Base-by-base conservation (phyloP, 202 grass and related monocot genomes). In the Miscanthus sacchariflorus region DNA sequence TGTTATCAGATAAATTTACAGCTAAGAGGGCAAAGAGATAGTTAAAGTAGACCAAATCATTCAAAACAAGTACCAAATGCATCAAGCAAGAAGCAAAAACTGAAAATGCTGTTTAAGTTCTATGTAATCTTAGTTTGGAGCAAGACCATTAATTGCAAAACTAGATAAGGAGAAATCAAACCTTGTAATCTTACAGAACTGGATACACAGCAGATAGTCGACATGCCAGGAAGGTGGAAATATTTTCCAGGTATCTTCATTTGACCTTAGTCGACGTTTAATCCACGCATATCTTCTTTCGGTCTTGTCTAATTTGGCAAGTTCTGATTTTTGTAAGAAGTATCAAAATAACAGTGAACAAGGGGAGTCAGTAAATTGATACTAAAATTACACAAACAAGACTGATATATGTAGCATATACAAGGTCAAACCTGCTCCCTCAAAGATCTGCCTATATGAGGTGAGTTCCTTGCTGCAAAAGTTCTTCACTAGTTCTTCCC, bases 201-300 rank as follows among this genome's bases (percentile, higher is more conserved):
- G 97, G 82, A 99, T 99, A 83, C 97, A 99, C 72, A 99, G 76
- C 28, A 99, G 88, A 93, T 97, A 99, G 70, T 99, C 94, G 84
- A 99, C 93, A 86, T 99, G 97, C 97, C 97, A 99, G 35, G 93
- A 88, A 76, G 89, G 90, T 80, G 97, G 94, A 89, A 99, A 99
- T 89, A 96, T 96, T 90, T 95, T 99, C 97, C 97, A 99, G 74
- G 93, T 95, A 72, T 99, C 97, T 88, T 99, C 97, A 85, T 99
- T 99, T 81, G 97, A 95, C 43, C 94, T 85, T 72, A 99, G 64
- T 15, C 97, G 86, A 30, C 94, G 94, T 80, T 96, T 99, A 87
- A 99, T 95, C 97, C 97, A 99, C 74, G 97, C 94, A 95, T 99
- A 99, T 83, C 97, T 96, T 75, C 97, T 92, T 93, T 99, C 97